Evolutionary conservation across 2,329 filamentous ascomycete genomes (phyloP).

Genomic region (Cladosporium sp.): DNA sequence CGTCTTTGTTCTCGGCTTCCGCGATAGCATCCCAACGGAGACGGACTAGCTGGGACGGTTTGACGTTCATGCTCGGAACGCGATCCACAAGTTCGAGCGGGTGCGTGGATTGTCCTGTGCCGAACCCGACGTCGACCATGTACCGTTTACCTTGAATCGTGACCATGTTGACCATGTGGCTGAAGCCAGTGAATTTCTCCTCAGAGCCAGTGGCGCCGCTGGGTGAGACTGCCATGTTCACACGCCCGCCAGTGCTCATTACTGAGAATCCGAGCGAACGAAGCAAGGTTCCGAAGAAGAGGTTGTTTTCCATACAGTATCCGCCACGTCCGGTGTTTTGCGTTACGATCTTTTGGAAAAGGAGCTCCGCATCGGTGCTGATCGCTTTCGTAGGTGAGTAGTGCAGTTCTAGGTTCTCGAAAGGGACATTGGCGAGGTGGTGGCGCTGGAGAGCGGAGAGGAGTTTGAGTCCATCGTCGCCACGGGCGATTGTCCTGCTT

Average conservation of each 20-base stretch:
- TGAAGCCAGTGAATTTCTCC: constrained; percentile 29
- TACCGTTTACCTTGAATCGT: constrained; percentile 50
- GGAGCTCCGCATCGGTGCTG: constrained; percentile 48
- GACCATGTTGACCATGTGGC: constrained; percentile 48
- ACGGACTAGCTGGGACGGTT: constrained; percentile 20
- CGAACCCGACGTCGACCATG: constrained; percentile 65
- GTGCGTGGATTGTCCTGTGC: constrained; percentile 59
- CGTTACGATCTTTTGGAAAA: constrained; percentile 55
- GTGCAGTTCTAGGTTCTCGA: constrained; percentile 59
- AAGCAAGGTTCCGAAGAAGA: constrained; percentile 53
- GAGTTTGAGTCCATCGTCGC: constrained; percentile 25
- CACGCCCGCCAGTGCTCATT: constrained; percentile 42
- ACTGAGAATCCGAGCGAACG: constrained; percentile 52
- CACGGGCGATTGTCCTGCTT: constrained; percentile 19
- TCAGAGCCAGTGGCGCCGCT: constrained; percentile 4
- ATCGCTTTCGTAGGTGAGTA: constrained; percentile 52
- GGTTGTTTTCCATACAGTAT: constrained; percentile 63
- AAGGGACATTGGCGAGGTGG: constrained; percentile 50
- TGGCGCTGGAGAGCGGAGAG: constrained; percentile 29
- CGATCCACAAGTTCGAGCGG: constrained; percentile 58
- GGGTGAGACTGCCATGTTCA: constrained; percentile 29
- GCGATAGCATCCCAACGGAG: constrained; percentile 24
- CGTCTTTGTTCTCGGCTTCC: constrained; percentile 27
- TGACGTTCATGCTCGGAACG: constrained; percentile 29
- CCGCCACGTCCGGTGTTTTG: constrained; percentile 51